Base-by-base conservation (phyloP, 2,329 filamentous ascomycete species). In the Fusarium sp. region DNA sequence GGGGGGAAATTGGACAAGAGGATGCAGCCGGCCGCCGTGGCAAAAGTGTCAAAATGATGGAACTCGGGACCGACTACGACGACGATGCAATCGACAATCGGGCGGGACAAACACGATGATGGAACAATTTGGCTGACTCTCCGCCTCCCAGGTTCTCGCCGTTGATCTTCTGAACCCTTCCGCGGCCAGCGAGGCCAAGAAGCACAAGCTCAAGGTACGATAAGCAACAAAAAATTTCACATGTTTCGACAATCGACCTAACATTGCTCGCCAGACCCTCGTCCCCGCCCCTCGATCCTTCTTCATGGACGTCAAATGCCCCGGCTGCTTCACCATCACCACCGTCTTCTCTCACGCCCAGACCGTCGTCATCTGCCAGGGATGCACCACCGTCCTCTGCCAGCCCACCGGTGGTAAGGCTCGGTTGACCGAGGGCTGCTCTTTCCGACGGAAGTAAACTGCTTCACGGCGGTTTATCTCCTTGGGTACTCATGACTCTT, bases 291-390 rank as follows among this genome's bases (percentile, higher is more conserved):
- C 97, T 83, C 95, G 97, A 87, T 98, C 96, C 80, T 99, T 98
- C 94, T 99, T 99, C 94, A 99, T 99, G 97, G 97, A 99, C 86
- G 97, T 99, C 91, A 99, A 99, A 94, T 99, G 97, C 94, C 97
- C 97, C 86, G 97, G 97, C 84, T 99, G 97, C 94, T 99, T 98
- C 93, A 98, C 95, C 88, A 99, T 99, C 92, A 99, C 97, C 87
- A 99, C 97, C 87, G 97, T 99, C 88, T 99, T 98, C 94, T 98
- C 96, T 78, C 97, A 99, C 92, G 97, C 97, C 87, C 97, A 99
- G 92, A 99, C 97, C 86, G 97, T 99, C 86, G 97, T 99, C 88
- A 97, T 98, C 91, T 99, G 97, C 93, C 95, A 95, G 85, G 97
- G 97, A 84, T 99, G 97, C 94, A 98, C 96, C 83, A 98, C 97